Percentiles rank a stretch among this genome's conserved stretches.
Conservation (phyloP, 202 grass and related monocot genomes). For the Tripidium arundinaceum region DNA sequence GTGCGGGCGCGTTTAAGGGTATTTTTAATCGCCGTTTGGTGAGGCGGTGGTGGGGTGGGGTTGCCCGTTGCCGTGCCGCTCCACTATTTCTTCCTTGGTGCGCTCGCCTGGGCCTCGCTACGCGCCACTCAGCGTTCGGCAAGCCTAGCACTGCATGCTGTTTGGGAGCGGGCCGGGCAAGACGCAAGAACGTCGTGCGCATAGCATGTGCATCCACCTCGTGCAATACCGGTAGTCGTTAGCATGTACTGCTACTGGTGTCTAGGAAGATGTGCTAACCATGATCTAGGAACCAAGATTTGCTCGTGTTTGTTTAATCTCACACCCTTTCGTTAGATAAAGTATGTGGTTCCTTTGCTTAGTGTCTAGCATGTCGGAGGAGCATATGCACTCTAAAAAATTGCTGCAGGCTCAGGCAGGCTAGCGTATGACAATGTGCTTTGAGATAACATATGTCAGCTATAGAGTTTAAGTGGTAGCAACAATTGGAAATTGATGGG, state of each 20-base stretch:
- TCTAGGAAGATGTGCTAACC: slow-evolving; percentile 31
- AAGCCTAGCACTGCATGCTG: too few relatives aligned
- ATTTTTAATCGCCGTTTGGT: slow-evolving; percentile 32
- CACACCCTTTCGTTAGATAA: not conserved
- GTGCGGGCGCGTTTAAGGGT: slow-evolving; percentile 27
- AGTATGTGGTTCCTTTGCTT: not conserved
- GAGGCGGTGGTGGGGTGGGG: not conserved
- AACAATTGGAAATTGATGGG: not conserved
- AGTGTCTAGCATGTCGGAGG: slow-evolving; percentile 26
- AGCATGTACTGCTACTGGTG: slow-evolving; percentile 2
- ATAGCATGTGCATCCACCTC: too few relatives aligned
- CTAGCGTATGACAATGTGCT: not conserved
- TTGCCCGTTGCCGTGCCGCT: not conserved
- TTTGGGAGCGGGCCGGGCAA: too few relatives aligned
- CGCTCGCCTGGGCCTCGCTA: not conserved
- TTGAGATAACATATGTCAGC: not conserved
- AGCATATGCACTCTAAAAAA: not conserved
- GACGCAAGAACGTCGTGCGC: too few relatives aligned
- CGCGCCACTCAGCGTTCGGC: too few relatives aligned
- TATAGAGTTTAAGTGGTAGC: not conserved
- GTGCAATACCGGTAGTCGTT: slow-evolving; percentile 31
- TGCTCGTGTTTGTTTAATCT: slow-evolving; percentile 8
- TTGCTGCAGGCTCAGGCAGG: not conserved
- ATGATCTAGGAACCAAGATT: too few relatives aligned
- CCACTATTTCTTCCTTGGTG: too few relatives aligned